phyloP scores from a whole-genome alignment of 129 eudicot genomes.

The Logfia minima region DNA sequence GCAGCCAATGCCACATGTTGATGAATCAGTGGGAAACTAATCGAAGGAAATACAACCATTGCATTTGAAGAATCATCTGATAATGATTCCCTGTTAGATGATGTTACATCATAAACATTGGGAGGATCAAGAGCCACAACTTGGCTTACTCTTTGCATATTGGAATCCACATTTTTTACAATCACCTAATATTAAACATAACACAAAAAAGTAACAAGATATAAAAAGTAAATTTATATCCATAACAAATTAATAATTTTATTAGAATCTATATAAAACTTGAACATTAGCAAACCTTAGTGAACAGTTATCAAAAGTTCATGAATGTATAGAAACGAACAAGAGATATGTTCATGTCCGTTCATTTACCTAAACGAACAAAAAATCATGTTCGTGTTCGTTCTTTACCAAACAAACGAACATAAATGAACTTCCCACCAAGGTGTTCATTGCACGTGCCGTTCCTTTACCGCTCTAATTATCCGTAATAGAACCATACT shows the following conservation, averaged over 20 bases:
- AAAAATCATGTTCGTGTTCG: neutral
- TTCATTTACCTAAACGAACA: neutral
- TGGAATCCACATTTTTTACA: constrained; percentile 52
- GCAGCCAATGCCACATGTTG: constrained; percentile 33
- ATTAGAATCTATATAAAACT: neutral
- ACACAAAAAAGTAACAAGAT: neutral
- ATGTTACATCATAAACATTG: constrained; percentile 18
- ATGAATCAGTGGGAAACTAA: constrained; percentile 36
- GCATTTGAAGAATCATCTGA: constrained; percentile 29
- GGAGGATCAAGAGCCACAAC: constrained; percentile 89
- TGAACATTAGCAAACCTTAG: neutral
- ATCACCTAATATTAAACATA: constrained; percentile 47
- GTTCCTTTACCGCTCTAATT: neutral
- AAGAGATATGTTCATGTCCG: neutral
- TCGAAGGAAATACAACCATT: constrained; percentile 66
- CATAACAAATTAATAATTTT: neutral
- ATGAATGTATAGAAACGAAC: neutral
- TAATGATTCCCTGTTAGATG: constrained; percentile 24
- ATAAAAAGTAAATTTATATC: neutral
- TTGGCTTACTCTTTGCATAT: constrained; percentile 61
- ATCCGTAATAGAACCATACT: neutral
- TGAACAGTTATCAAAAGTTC: neutral
- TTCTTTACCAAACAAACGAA: neutral
- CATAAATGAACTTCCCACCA: neutral
- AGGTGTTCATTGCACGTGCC: neutral